Evolutionary conservation across 352 stramenopile genomes (phyloP).

Genomic region (Pythium brachiatum): DNA sequence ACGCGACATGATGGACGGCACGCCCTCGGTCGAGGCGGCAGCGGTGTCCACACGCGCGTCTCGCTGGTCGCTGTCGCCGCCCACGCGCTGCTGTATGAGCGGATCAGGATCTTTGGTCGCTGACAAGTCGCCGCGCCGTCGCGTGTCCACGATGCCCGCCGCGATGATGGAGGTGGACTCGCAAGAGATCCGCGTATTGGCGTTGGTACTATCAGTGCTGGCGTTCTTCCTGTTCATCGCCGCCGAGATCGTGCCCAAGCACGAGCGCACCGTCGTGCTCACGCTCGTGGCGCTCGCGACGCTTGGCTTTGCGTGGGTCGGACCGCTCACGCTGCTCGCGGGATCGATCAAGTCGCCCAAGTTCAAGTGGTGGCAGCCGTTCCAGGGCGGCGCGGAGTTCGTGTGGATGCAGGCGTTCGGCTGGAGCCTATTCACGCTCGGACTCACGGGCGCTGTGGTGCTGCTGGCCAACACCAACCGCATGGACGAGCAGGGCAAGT

Average conservation of each 20-base stretch:
- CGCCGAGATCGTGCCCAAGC: conserved; percentile 41
- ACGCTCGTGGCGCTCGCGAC: conserved; percentile 47
- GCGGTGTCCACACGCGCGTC: neutral
- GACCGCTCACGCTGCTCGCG: conserved; percentile 50
- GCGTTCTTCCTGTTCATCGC: conserved; percentile 65
- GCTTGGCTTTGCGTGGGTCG: conserved; percentile 57
- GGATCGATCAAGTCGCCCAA: conserved; percentile 36
- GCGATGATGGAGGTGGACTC: conserved; percentile 39
- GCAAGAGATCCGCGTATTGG: conserved; percentile 49
- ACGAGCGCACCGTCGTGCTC: conserved; percentile 30
- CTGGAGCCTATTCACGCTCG: conserved; percentile 49
- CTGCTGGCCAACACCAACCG: conserved; percentile 39
- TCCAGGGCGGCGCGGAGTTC: conserved; percentile 54
- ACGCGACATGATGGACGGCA: conserved; percentile 5
- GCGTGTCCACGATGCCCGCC: neutral
- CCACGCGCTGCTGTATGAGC: neutral
- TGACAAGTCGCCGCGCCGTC: neutral
- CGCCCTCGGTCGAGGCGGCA: neutral
- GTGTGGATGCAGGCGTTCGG: conserved; percentile 65
- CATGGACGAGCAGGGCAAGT: conserved; percentile 30
- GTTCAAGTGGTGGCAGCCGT: conserved; percentile 64
- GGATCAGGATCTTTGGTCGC: neutral
- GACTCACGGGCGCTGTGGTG: conserved; percentile 41
- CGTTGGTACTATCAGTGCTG: conserved; percentile 49
- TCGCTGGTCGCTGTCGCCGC: neutral